Base-by-base conservation (phyloP, 148 eudicot species). In the Limonium bicolor region DNA sequence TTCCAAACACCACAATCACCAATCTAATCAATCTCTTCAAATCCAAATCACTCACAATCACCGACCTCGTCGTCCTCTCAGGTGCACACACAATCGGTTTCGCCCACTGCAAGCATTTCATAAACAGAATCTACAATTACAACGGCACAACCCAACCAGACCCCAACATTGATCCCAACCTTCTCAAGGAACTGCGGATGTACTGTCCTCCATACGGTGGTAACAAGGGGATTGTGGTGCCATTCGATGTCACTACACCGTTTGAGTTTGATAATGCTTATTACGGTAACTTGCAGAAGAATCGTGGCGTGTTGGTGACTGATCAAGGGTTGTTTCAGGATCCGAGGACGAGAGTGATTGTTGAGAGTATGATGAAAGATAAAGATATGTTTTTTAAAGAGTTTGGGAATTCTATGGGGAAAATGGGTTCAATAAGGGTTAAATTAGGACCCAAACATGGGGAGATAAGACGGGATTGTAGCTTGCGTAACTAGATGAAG, bases 81-180 rank as follows among this genome's bases (percentile, higher is more conserved):
- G 97, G 97, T 6, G 95, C 95, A 15, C 97, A 90, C 36, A 72
- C 97, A 0, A 77, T 90, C 0, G 97, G 97, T 2, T 90, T 63
- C 49, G 56, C 95, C 0, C 87, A 90, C 31, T 90, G 97, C 51
- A 60, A 67, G 30, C 61, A 84, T 22, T 46, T 90, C 17, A 57
- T 61, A 13, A 51, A 33, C 50, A 70, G 95, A 9, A 46, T 90
- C 23, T 84, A 80, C 34, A 41, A 74, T 36, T 66, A 66, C 41
- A 48, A 63, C 21, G 81, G 77, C 20, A 69, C 78, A 0, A 71
- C 61, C 24, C 41, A 63, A 25, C 64, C 77, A 3, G 68, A 63
- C 41, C 70, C 77, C 0, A 11, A 52, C 6, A 64, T 90, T 3
- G 93, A 90, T 31, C 77, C 87, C 0, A 80, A 67, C 48, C 58